Conservation (phyloP, 2,329 filamentous ascomycete species). For the Cytospora leucostoma region DNA sequence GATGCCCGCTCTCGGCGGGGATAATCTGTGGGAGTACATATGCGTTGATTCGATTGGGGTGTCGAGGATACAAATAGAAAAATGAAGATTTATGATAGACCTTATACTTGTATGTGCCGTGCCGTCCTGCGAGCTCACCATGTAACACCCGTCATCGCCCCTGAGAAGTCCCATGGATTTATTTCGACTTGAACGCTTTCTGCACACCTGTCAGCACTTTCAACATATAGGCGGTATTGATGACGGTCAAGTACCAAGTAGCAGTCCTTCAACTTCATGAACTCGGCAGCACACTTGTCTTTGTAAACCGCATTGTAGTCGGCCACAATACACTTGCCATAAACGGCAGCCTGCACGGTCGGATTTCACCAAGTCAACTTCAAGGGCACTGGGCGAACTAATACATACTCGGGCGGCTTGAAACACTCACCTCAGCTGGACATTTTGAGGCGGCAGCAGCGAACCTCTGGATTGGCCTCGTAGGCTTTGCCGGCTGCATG, state of each 20-base stretch:
- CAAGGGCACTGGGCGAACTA: not conserved
- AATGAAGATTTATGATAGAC: conserved; percentile 8
- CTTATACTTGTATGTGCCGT: not conserved
- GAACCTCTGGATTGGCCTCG: conserved; percentile 57
- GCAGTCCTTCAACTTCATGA: conserved; percentile 82
- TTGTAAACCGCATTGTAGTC: conserved; percentile 91
- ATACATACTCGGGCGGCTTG: not conserved
- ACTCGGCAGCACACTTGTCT: conserved; percentile 86
- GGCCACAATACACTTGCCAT: conserved; percentile 86
- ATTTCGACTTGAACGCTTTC: conserved; percentile 26
- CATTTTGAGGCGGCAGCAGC: conserved; percentile 57
- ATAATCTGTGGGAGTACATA: not conserved
- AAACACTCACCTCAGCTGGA: conserved; percentile 50
- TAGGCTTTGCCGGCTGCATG: conserved; percentile 32
- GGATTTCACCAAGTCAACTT: conserved; percentile 7
- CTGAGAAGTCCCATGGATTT: not conserved
- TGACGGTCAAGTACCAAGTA: conserved; percentile 64
- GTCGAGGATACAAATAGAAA: conserved; percentile 2
- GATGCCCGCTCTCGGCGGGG: not conserved
- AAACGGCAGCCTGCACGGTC: conserved; percentile 70
- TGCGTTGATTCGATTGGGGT: conserved; percentile 1
- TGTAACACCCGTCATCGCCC: not conserved
- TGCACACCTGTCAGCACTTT: conserved; percentile 3
- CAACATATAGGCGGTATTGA: not conserved
- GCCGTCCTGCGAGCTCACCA: not conserved